Evolutionary conservation across 495 filamentous ascomycete genomes (phyloP), one percentile per base, ranked within the genome.

Genomic region (Talaromyces liani): DNA sequence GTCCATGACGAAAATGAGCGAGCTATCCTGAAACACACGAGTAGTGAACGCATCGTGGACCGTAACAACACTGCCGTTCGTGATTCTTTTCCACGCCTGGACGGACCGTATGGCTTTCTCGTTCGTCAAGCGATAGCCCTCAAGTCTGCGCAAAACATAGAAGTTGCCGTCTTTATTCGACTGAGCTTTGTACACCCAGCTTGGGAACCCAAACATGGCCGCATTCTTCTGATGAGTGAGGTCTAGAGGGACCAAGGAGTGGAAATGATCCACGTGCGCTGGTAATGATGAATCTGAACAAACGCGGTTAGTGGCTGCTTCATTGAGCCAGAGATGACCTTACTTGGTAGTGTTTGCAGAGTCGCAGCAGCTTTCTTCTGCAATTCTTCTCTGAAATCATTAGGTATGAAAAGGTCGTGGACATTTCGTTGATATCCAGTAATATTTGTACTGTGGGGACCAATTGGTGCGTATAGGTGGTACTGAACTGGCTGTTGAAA

Each of bases 101-200:
- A 96, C 87, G 8, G 88, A 85, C 29, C 87, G 84, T 29, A 97
- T 94, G 20, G 93, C 89, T 68, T 90, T 87, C 67, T 94, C 91
- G 69, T 92, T 96, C 8, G 89, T 95, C 66, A 97, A 77, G 33
- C 91, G 89, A 66, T 85, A 92, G 14, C 85, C 88, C 85, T 96
- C 92, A 45, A 98, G 82, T 66, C 94, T 80, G 65, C 94, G 84
- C 45, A 98, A 79, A 59, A 86, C 88, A 73, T 96, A 98, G 10
- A 85, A 85, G 62, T 87, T 87, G 2, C 92, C 95, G 75, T 93
- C 92, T 67, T 90, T 91, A 67, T 82, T 88, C 2, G 90, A 95
- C 61, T 88, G 86, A n/a, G 93, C 94, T 74, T 98, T 98, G 77
- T 97, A 98, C 0, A 96, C 84, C 90, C 92, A 97, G 70, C 88